Evolutionary conservation across 169 alveolate genomes (phyloP), one percentile per base, ranked within the genome.

Genomic region (Eimeria sp.): DNA sequence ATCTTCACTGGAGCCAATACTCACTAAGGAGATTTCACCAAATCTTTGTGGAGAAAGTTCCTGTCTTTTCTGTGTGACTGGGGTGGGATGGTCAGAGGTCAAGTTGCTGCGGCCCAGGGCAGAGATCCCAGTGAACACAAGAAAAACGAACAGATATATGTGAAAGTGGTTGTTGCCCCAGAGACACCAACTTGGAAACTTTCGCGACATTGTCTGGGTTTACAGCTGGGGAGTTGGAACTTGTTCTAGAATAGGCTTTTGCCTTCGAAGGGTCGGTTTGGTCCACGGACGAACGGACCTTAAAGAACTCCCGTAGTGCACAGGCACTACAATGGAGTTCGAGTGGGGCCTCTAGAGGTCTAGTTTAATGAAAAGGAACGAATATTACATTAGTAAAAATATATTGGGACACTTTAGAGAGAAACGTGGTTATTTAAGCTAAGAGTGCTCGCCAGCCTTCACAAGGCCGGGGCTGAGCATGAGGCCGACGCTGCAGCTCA

Each of bases 81-180:
- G 62, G 62, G 40, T 37, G 43, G 60, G 18, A 62, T 85, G 91
- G 60, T 85, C 78, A 20, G 76, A 40, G 16, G 62, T 58, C 62
- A 33, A 30, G 80, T 18, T 85, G 80, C 91, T 62, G 58, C 40
- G 78, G 58, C 64, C 91, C 60, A 85, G 33, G 43, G 40, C 91
- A 49, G n/a, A 85, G 80, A 10, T 85, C 91, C 37, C 68, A 18
- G 60, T 14, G 71, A 85, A 18, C 46, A 56, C 78, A 33, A 85
- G 43, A 60, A 85, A 20, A 18, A 37, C 20, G 14, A 25, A 56
- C 37, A 54, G 68, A 33, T 52, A 33, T 27, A 9, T 33, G 43
- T 49, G 74, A 30, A 49, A 56, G 56, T 33, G 52, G 14, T 27
- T 8, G 72, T 20, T 10, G n/a, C n/a, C 90, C 76, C 43, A n/a